These are phyloP conservation scores for Pleurotus platypus DNA, from an alignment of 768 basidiomycete genomes.

Conservation along the genomic window DNA sequence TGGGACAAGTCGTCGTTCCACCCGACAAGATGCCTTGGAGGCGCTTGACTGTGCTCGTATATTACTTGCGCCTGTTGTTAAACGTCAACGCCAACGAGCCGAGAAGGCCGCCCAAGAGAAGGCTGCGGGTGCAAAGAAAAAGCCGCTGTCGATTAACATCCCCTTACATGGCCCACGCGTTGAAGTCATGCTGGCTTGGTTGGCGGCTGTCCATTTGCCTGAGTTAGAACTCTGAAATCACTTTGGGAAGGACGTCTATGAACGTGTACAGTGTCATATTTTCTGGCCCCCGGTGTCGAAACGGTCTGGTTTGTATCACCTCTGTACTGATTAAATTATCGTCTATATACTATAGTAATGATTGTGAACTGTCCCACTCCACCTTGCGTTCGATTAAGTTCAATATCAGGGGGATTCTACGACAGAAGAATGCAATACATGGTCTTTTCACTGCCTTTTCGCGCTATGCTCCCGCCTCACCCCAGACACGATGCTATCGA, in stretches of 20 bases:
- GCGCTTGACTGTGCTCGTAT: conserved; percentile 68
- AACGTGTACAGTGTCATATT: too few species aligned
- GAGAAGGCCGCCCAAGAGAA: conserved; percentile 51
- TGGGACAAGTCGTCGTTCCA: conserved; percentile 9
- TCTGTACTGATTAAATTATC: too few species aligned
- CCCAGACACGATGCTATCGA: conserved; percentile 20
- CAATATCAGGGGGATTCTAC: too few species aligned
- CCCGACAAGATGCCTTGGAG: conserved; percentile 41
- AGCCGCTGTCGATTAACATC: conserved; percentile 68
- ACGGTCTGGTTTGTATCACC: too few species aligned
- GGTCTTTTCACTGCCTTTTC: neutral
- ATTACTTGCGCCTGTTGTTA: conserved; percentile 66
- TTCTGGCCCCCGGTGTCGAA: too few species aligned
- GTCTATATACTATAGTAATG: too few species aligned
- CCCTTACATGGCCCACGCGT: conserved; percentile 84
- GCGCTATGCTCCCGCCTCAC: conserved; percentile 18
- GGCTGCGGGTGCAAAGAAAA: conserved; percentile 46
- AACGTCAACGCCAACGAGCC: conserved; percentile 56
- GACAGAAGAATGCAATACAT: too few species aligned
- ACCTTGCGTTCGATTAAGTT: too few species aligned
- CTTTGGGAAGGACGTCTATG: neutral
- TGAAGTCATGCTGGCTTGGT: conserved; percentile 82
- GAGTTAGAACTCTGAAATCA: conserved; percentile 48
- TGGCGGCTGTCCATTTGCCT: conserved; percentile 75
- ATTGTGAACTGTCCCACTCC: too few species aligned